Evolutionary conservation across 306 rosid species (phyloP).

Genomic region (Cicer arietinum): DNA sequence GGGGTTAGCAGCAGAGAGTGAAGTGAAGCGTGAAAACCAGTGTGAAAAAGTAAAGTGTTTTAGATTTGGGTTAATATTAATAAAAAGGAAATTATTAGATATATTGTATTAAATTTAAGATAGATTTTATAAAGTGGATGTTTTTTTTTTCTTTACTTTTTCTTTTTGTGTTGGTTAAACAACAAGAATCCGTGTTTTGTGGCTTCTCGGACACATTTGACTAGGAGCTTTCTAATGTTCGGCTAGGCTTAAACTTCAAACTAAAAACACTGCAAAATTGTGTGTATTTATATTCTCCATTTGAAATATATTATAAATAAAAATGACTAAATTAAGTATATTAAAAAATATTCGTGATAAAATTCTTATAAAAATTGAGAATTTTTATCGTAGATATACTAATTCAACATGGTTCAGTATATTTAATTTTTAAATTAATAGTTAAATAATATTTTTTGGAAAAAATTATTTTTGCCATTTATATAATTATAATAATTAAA

Average conservation of each 20-base stretch:
- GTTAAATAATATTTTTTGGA: too few relatives aligned
- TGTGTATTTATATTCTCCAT: not conserved
- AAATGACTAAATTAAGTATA: too few relatives aligned
- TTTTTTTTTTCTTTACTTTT: constrained; percentile 3
- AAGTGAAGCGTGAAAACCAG: constrained; percentile 36
- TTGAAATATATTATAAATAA: too few relatives aligned
- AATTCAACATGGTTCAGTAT: too few relatives aligned
- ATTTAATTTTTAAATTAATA: too few relatives aligned
- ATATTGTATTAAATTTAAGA: constrained; percentile 13
- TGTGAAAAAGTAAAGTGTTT: constrained; percentile 47
- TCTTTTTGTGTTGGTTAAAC: constrained; percentile 1
- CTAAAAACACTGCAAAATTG: not conserved
- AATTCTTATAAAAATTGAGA: too few relatives aligned
- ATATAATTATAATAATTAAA: too few relatives aligned
- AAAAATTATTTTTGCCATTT: too few relatives aligned
- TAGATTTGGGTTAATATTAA: constrained; percentile 62
- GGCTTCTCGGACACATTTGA: constrained; percentile 44
- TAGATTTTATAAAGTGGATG: constrained; percentile 50
- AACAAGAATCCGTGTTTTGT: constrained; percentile 38
- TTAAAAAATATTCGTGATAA: too few relatives aligned
- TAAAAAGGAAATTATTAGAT: not conserved
- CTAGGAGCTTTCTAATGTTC: not conserved
- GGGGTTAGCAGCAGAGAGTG: constrained; percentile 45
- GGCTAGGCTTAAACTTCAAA: not conserved
- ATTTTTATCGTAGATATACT: too few relatives aligned